Evolutionary conservation across 2,329 filamentous ascomycete genomes (phyloP).

Genomic region (Myriosclerotinia scirpicola): DNA sequence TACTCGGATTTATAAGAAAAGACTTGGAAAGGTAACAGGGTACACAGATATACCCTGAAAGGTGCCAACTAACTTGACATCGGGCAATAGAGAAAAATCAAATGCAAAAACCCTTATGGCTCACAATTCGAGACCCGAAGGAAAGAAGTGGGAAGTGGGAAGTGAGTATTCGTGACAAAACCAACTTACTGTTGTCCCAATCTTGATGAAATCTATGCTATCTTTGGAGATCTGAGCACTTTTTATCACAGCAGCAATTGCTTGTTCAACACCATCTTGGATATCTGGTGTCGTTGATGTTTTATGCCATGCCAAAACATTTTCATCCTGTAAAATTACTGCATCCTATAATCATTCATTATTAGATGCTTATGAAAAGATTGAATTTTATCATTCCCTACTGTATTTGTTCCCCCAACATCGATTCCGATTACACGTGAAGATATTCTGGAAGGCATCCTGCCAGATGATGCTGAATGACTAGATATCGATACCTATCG

Average conservation of each 20-base stretch:
- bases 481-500: neutral
- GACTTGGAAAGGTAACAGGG: neutral
- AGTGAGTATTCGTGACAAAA: neutral
- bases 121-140: too few relatives aligned
- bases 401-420: constrained; percentile 60
- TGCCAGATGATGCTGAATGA: neutral
- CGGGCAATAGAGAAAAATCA: neutral
- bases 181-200: constrained; percentile 44
- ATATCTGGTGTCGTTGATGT: constrained; percentile 52
- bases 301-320: constrained; percentile 47
- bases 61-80: neutral
- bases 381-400: neutral
- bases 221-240: constrained; percentile 43
- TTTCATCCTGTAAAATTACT: constrained; percentile 34
- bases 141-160: neutral
- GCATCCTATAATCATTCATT: constrained; percentile 27
- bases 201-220: constrained; percentile 49
- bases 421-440: constrained; percentile 46
- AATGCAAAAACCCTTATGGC: too few relatives aligned
- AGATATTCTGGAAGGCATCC: constrained; percentile 32
- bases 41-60: neutral
- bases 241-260: constrained; percentile 47
- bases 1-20: neutral
- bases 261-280: constrained; percentile 49
- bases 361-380: neutral